These are phyloP conservation scores for Sanguinoderma infundibulare DNA, from an alignment of 1,284 basidiomycete species.

Conservation along the genomic window DNA sequence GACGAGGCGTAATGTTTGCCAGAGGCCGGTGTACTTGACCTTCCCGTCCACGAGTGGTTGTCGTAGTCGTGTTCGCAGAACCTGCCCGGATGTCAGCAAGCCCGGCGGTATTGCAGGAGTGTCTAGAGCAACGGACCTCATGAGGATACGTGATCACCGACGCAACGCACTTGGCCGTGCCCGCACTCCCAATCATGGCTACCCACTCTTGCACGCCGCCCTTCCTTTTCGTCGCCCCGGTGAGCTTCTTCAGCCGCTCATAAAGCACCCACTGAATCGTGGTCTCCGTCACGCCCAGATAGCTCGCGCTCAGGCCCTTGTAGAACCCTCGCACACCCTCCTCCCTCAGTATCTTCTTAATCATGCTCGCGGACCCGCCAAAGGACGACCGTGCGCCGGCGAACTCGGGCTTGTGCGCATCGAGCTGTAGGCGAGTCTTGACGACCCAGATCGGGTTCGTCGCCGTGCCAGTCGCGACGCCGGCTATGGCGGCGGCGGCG, in stretches of 20 bases:
- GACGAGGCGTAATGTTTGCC: conserved; percentile 86
- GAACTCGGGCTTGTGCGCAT: conserved; percentile 23
- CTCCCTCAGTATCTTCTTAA: conserved; percentile 74
- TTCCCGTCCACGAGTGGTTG: conserved; percentile 81
- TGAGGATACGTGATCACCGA: conserved; percentile 96
- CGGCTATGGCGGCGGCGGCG: conserved; percentile 84
- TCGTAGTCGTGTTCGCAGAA: conserved; percentile 89
- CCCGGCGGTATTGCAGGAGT: neutral
- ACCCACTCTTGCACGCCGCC: conserved; percentile 69
- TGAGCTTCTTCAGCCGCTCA: conserved; percentile 79
- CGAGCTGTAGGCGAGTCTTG: conserved; percentile 92
- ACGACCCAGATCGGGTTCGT: conserved; percentile 99
- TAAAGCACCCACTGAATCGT: conserved; percentile 99
- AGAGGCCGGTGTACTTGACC: conserved; percentile 85
- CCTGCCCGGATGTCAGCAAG: conserved; percentile 46
- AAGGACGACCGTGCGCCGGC: conserved; percentile 39
- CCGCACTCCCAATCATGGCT: conserved; percentile 90
- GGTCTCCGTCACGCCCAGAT: conserved; percentile 95
- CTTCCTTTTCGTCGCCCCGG: conserved; percentile 54
- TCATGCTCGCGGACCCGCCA: conserved; percentile 65
- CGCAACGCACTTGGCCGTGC: conserved; percentile 92
- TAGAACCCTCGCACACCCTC: conserved; percentile 93
- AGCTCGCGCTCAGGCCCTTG: conserved; percentile 93
- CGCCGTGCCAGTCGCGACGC: conserved; percentile 84
- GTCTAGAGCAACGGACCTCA: conserved; percentile 62